Percentiles rank a stretch among this genome's conserved stretches.
phyloP scores from a whole-genome alignment of 768 basidiomycete species.

The Amanita subjunquillea region DNA sequence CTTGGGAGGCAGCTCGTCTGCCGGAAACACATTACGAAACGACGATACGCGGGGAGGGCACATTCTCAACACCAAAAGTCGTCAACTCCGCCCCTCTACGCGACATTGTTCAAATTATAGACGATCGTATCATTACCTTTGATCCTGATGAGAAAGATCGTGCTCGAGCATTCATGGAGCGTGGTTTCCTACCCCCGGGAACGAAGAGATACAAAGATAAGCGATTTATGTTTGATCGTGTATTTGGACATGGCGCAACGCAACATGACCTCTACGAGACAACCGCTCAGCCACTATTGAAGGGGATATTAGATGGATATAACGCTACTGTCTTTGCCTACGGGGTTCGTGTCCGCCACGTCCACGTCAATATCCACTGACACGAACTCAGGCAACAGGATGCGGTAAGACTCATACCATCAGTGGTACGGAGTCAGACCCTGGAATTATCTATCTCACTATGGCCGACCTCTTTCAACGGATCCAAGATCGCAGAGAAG shows the following conservation, averaged over 20 bases:
- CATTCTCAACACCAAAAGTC: slow-evolving; percentile 60
- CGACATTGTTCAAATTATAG: slow-evolving; percentile 80
- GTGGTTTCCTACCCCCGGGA: slow-evolving; percentile 77
- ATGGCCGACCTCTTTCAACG: slow-evolving; percentile 96
- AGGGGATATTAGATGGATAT: slow-evolving; percentile 84
- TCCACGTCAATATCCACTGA: slow-evolving; percentile 4
- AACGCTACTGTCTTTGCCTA: slow-evolving; percentile 99
- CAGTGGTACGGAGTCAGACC: slow-evolving; percentile 80
- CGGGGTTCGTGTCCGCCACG: slow-evolving; percentile 53
- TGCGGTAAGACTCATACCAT: slow-evolving; percentile 99
- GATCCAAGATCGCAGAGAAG: slow-evolving; percentile 80
- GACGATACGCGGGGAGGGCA: slow-evolving; percentile 75
- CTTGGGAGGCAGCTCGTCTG: slow-evolving; percentile 78
- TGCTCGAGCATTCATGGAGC: slow-evolving; percentile 69
- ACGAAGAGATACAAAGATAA: slow-evolving; percentile 95
- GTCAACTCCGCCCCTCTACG: slow-evolving; percentile 50
- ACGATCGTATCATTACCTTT: slow-evolving; percentile 92
- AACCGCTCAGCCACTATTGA: slow-evolving; percentile 78
- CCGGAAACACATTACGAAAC: slow-evolving; percentile 66
- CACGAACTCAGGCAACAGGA: slow-evolving; percentile 81
- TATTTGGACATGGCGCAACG: slow-evolving; percentile 70
- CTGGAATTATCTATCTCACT: slow-evolving; percentile 91
- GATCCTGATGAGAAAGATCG: slow-evolving; percentile 90
- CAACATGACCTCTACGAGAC: slow-evolving; percentile 85
- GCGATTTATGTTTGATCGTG: slow-evolving; percentile 93